Evolutionary conservation across 805 yeast species (phyloP), one percentile per base, ranked within the genome.

Genomic region (Spencermartinsiella europaea): DNA sequence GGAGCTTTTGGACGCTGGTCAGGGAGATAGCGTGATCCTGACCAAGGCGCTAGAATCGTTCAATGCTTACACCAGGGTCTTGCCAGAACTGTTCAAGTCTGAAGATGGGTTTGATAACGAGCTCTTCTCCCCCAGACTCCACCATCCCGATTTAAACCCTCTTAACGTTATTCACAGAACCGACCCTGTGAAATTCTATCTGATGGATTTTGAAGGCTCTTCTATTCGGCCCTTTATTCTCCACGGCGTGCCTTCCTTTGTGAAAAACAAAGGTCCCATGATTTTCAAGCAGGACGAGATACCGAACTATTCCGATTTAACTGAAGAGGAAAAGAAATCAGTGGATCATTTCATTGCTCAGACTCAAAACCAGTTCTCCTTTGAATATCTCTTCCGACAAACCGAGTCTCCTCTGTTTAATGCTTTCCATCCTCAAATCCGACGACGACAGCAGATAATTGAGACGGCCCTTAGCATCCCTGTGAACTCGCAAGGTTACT

Each of bases 321-420:
- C 77, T 42, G 95, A 84, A 36, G 68, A 76, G 38, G 93, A 87
- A 54, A 77, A 83, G 67, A 81, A 79, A 52, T 90, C 90, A 63
- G 85, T 85, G 58, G 82, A 83, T 58, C 90, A 85, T 68, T 86
- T 91, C 81, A 82, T 82, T 65, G 81, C 81, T 57, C 81, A 91
- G 66, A 90, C 98, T 3, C 81, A 96, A 73, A 88, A 90, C 63
- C 95, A 91, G 67, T 81, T 84, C 56, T 67, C 85, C 47, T 91
- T 95, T 90, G 98, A 91, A 67, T 67, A 77, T 49, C 77, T 81
- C 21, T 71, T 90, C 56, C 86, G 84, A 58, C 76, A 77, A 40
- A 73, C 74, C 38, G 72, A 77, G 46, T 77, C 80, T 38, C 42
- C 38, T 34, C 73, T 90, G 51, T 79, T 91, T 53, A 85, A 85